Base-by-base conservation (phyloP, 2,329 filamentous ascomycete genomes). In the Ophiocordyceps polyrhachis-furcata region DNA sequence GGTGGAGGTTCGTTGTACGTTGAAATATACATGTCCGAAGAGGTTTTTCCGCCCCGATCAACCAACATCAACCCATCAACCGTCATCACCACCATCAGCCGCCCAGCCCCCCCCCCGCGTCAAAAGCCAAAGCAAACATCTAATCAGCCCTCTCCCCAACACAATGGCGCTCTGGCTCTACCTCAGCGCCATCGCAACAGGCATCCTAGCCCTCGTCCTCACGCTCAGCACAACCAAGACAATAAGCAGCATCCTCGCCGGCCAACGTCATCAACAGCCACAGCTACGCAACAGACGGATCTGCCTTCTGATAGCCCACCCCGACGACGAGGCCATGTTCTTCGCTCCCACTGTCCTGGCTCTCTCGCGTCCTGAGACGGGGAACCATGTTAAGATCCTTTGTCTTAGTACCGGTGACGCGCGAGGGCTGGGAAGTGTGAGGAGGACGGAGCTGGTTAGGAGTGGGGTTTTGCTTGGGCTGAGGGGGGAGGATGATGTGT, bases 241-340 rank as follows among this genome's bases (percentile, higher is more conserved):
- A n/a, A 14, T 35, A n/a, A n/a, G 31, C 31, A 35, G 31, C 31
- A 3, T 14, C 14, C 31, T n/a, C 31, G 2, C 9, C 25, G 25
- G 25, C 25, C 25, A 28, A 28, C 25, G 21, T n/a, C n/a, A 25
- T 25, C 23, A 25, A 25, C 23, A 25, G 4, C 73, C 67, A 23
- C 21, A 23, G 41, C 67, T 95, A 50, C 70, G 69, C 53, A 81
- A 85, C 66, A 93, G 93, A 71, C 79, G 84, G 56, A 86, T 98
- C 57, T 83, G 84, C 59, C 74, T 98, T 45, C 70, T 98, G 45
- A 96, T 98, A 56, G 91, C 91, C 20, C 91, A 98, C 65, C 91
- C 91, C 0, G 91, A 98, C 63, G 91, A 98, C 57, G 91, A 98
- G 68, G 91, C 89, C 61, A 98, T 98, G 91, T 98, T 98, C 71